These are phyloP conservation scores for Claviceps fusiformis DNA, from an alignment of 2,329 filamentous ascomycete genomes.

Conservation along the genomic window DNA sequence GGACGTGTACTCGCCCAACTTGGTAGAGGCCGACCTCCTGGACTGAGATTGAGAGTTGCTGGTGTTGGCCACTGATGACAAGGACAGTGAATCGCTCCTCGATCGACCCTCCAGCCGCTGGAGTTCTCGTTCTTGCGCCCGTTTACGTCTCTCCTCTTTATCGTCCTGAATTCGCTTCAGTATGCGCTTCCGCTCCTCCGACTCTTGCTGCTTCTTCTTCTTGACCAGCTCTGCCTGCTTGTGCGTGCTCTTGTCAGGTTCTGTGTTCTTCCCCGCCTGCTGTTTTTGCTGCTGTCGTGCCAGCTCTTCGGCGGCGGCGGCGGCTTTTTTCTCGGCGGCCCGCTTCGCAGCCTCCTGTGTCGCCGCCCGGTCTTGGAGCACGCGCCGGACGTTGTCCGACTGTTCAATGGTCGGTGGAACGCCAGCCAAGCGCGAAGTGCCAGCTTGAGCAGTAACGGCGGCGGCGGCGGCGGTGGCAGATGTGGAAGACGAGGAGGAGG, in stretches of 20 bases:
- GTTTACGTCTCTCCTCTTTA: conserved; percentile 50
- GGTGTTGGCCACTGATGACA: conserved; percentile 13
- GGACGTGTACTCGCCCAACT: conserved; percentile 25
- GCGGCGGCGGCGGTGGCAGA: neutral
- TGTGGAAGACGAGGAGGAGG: too few species aligned
- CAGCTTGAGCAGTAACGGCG: conserved; percentile 4
- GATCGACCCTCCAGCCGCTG: conserved; percentile 20
- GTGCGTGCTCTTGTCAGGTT: conserved; percentile 21
- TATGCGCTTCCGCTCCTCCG: conserved; percentile 57
- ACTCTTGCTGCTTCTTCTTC: conserved; percentile 50
- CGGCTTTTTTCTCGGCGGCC: conserved; percentile 32
- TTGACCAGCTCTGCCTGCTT: conserved; percentile 42
- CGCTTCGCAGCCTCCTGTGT: conserved; percentile 28
- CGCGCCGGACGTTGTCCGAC: conserved; percentile 20
- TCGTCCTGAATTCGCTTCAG: conserved; percentile 66
- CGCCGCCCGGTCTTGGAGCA: conserved; percentile 38
- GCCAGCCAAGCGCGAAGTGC: conserved; percentile 7
- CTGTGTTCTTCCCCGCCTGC: conserved; percentile 29
- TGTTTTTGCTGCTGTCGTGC: conserved; percentile 31
- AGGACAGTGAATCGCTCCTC: conserved; percentile 16
- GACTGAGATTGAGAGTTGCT: conserved; percentile 13
- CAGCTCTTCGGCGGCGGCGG: conserved; percentile 36
- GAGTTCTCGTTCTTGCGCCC: conserved; percentile 36
- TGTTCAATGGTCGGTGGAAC: conserved; percentile 13
- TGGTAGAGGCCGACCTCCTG: conserved; percentile 16